Evolutionary conservation across 176 grass and related monocot genomes (phyloP), one percentile per base, ranked within the genome.

Genomic region (Lolium perenne): DNA sequence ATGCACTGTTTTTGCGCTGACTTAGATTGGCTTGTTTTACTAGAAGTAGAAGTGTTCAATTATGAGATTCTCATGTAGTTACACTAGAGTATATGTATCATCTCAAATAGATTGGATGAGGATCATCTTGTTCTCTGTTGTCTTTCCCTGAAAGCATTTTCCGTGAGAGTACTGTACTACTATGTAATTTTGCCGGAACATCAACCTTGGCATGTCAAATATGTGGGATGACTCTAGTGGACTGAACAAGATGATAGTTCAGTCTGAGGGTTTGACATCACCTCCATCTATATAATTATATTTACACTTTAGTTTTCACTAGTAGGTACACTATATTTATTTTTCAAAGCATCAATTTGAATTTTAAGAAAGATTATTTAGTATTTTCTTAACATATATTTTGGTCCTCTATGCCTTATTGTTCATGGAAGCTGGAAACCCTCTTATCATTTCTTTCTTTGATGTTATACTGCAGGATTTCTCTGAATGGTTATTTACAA

Each of bases 401-500:
- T 49, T 74, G 70, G 23, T 62, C 38, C 38, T 74, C 3, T 38
- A 7, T 74, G 23, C 23, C 38, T 12, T 60, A 17, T 50, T 2
- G 17, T 80, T 48, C 59, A 66, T 10, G 5, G 74, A 76, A 76
- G 49, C 32, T 35, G 74, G 7, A 10, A 55, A 59, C 51, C 41
- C 45, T 71, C n/a, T 41, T 38, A 77, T 59, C 16, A 63, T 72
- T 79, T 83, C 6, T 10, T 83, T 15, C 63, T 83, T 84, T 57
- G 3, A 10, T 80, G 53, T 25, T 6, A 17, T 62, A 45, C 46
- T 78, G 76, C 82, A 94, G 93, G 87, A 86, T 90, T 75, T 79
- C 29, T 92, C 90, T 51, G 85, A 90, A 76, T 94, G 93, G 93
- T 57, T 92, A 67, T 92, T 92, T 88, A 92, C 93, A 40, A 88